These are phyloP conservation scores for Hygrocybe punicea DNA, from an alignment of 768 basidiomycete genomes.

Conservation along the genomic window DNA sequence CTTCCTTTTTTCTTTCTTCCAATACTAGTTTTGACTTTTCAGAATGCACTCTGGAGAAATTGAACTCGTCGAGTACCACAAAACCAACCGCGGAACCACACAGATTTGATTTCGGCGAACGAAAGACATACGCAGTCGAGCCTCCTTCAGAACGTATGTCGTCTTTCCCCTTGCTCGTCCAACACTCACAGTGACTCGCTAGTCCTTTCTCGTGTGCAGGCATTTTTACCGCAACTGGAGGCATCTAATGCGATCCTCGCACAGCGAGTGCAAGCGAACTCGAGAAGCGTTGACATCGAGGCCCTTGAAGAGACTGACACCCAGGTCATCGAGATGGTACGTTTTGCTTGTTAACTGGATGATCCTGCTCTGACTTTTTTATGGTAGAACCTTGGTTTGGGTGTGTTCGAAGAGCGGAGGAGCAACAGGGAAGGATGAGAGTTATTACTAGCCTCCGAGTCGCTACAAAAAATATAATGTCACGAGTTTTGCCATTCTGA, in stretches of 20 bases:
- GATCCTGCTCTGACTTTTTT: slow-evolving; percentile 2
- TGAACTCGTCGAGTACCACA: slow-evolving; percentile 24
- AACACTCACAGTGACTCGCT: neutral
- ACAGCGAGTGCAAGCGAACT: slow-evolving; percentile 45
- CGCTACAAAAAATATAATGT: too few species aligned
- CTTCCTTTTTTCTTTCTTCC: slow-evolving; percentile 7
- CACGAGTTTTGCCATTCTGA: too few species aligned
- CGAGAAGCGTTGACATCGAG: slow-evolving; percentile 67
- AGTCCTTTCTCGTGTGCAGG: slow-evolving; percentile 66
- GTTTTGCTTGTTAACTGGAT: slow-evolving; percentile 8
- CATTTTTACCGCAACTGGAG: slow-evolving; percentile 64
- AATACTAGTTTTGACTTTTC: slow-evolving; percentile 7
- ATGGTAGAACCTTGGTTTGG: slow-evolving; percentile 61
- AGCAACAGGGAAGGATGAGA: slow-evolving; percentile 14
- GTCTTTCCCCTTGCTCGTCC: slow-evolving; percentile 1
- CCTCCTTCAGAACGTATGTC: slow-evolving; percentile 52
- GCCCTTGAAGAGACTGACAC: slow-evolving; percentile 47
- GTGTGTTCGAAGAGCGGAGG: slow-evolving; percentile 50
- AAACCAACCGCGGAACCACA: neutral
- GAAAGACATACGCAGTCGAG: slow-evolving; percentile 34
- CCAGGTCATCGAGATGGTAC: slow-evolving; percentile 66
- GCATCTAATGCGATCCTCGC: slow-evolving; percentile 59
- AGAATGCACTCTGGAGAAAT: slow-evolving; percentile 44
- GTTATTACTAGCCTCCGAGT: neutral
- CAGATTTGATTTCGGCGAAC: slow-evolving; percentile 38